These are phyloP conservation scores for Leccinum uliginosum DNA, from an alignment of 768 basidiomycete species.

Conservation along the genomic window DNA sequence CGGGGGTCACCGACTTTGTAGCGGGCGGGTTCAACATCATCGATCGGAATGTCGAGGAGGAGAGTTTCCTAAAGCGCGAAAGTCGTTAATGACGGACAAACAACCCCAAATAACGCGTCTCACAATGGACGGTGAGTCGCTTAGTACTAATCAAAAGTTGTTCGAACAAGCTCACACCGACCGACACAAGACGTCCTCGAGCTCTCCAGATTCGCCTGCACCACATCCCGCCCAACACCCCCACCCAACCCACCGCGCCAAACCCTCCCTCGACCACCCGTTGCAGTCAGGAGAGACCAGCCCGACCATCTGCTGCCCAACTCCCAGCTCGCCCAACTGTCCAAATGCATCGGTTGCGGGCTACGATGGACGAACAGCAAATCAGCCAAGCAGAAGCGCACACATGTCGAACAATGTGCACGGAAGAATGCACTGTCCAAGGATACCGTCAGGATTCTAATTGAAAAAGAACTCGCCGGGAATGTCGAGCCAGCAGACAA, in stretches of 20 bases:
- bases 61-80: background rate
- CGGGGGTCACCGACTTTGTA: slow-evolving; percentile 19
- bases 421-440: slow-evolving; percentile 51
- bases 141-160: too few relatives aligned
- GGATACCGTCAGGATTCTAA: slow-evolving; percentile 50
- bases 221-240: background rate
- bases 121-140: slow-evolving; percentile 3
- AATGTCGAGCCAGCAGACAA: background rate
- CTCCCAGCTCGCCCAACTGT: slow-evolving; percentile 42
- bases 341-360: slow-evolving; percentile 62
- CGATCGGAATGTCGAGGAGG: slow-evolving; percentile 3
- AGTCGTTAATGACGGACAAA: slow-evolving; percentile 23
- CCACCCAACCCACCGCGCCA: background rate
- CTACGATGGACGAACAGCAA: slow-evolving; percentile 69
- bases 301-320: slow-evolving; percentile 43
- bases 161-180: background rate
- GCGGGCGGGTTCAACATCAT: slow-evolving; percentile 22
- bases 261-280: slow-evolving; percentile 1
- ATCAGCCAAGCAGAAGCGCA: slow-evolving; percentile 53
- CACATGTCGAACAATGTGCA: slow-evolving; percentile 66
- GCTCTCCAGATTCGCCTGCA: slow-evolving; percentile 41
- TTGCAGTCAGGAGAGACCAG: slow-evolving; percentile 5
- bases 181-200: background rate
- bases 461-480: slow-evolving; percentile 44
- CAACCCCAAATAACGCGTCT: slow-evolving; percentile 44